These are phyloP conservation scores for Alternaria ethzedia DNA, from an alignment of 2,329 filamentous ascomycete species.

Conservation along the genomic window DNA sequence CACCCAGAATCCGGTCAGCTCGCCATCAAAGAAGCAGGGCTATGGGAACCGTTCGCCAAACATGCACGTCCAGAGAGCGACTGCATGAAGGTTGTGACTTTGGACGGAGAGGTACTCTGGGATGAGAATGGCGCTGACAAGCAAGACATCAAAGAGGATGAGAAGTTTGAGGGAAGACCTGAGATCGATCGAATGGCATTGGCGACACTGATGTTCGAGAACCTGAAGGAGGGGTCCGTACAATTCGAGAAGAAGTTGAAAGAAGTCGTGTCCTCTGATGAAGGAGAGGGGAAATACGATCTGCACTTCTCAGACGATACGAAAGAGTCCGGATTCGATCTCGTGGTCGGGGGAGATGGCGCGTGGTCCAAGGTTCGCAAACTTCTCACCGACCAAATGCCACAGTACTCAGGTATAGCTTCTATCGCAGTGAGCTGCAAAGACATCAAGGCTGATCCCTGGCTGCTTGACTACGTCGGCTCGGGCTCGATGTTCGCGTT, in stretches of 20 bases:
- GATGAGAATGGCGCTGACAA: slow-evolving; percentile 40
- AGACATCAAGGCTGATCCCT: slow-evolving; percentile 51
- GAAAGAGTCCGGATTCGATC: slow-evolving; percentile 46
- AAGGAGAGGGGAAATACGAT: slow-evolving; percentile 19
- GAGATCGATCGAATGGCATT: slow-evolving; percentile 60
- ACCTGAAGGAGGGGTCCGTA: slow-evolving; percentile 53
- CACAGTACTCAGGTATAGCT: slow-evolving; percentile 56
- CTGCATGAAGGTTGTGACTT: slow-evolving; percentile 55
- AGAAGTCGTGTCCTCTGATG: slow-evolving; percentile 35
- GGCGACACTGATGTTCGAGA: slow-evolving; percentile 49
- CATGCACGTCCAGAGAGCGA: slow-evolving; percentile 61
- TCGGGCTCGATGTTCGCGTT: slow-evolving; percentile 41
- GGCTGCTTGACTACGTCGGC: slow-evolving; percentile 56
- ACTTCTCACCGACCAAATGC: slow-evolving; percentile 45
- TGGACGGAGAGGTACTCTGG: slow-evolving; percentile 38
- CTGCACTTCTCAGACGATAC: slow-evolving; percentile 42
- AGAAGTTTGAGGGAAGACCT: slow-evolving; percentile 32
- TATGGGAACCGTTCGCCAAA: slow-evolving; percentile 59
- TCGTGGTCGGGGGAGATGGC: slow-evolving; percentile 59
- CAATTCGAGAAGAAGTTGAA: slow-evolving; percentile 42
- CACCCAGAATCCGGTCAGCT: slow-evolving; percentile 59
- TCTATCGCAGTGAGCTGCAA: slow-evolving; percentile 54
- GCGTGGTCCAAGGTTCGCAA: slow-evolving; percentile 52
- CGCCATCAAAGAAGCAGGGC: slow-evolving; percentile 58
- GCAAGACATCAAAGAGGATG: slow-evolving; percentile 46